phyloP scores from a whole-genome alignment of 2,329 filamentous ascomycete genomes.

The Cercospora janseana region DNA sequence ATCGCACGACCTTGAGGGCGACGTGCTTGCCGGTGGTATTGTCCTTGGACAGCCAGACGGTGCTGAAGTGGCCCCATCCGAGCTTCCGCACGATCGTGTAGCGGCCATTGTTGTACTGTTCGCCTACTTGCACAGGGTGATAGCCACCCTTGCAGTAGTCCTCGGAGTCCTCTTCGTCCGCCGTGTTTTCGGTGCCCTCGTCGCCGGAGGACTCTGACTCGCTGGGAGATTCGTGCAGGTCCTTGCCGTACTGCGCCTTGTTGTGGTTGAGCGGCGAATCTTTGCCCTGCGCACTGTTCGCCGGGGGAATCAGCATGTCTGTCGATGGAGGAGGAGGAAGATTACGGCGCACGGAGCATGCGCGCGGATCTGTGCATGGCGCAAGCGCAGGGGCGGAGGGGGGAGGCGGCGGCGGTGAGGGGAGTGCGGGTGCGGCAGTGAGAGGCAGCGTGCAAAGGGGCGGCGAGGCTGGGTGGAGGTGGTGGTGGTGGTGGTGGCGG shows the following conservation, averaged over 20 bases:
- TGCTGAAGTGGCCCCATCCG: constrained; percentile 99
- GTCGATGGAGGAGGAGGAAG: constrained; percentile 12
- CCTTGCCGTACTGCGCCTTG: constrained; percentile 48
- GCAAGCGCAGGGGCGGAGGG: constrained; percentile 4
- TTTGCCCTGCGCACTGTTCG: constrained; percentile 28
- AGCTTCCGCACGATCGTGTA: constrained; percentile 96
- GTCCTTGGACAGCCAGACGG: constrained; percentile 81
- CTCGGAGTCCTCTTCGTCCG: constrained; percentile 97
- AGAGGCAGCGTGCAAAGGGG: constrained; percentile 1
- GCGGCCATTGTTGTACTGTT: constrained; percentile 95
- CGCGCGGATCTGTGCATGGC: constrained; percentile 17
- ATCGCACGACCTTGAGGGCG: constrained; percentile 95
- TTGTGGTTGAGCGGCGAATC: constrained; percentile 34
- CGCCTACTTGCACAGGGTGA: constrained; percentile 89
- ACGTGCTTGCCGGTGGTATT: constrained; percentile 90
- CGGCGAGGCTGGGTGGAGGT: neutral
- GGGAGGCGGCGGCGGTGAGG: neutral
- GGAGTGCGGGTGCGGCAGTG: constrained; percentile 10
- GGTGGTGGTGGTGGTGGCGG: constrained; percentile 13
- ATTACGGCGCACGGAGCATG: constrained; percentile 16
- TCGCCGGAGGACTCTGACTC: constrained; percentile 62
- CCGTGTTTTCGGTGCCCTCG: constrained; percentile 81
- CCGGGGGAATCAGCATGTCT: constrained; percentile 30
- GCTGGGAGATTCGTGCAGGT: constrained; percentile 71
- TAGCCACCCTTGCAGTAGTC: constrained; percentile 99